Base-by-base conservation (phyloP, 2,329 filamentous ascomycete genomes). In the Bipolaris sorokiniana region DNA sequence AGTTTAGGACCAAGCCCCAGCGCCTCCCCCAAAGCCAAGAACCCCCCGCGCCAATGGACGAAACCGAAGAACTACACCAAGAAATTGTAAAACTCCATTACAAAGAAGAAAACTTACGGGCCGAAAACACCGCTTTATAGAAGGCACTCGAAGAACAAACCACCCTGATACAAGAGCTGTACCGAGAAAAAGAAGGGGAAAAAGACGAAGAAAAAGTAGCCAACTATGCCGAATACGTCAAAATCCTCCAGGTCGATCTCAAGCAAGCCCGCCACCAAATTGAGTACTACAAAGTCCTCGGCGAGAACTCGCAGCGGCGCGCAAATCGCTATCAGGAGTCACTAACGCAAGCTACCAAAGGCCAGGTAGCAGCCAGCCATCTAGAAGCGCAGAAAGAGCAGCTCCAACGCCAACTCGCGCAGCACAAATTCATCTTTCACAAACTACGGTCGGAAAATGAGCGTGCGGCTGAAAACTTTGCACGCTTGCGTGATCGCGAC, bases 201-300 rank as follows among this genome's bases (percentile, higher is more conserved):
- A 65, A 63, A 36, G 58, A 31, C 10, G 10, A 68, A 45, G 16
- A 49, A 13, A 59, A 64, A 33, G 50, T 66, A 7, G 50, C 61
- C 22, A 41, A 67, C 22, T 48, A 63, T 26, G 62, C 63, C 1
- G 59, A 46, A 1, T 62, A 67, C 2, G 58, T 64, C 46, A 50
- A 62, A 36, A 40, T 48, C 44, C 48, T 63, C 11, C 40, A 58
- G 41, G 48, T 66, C n/a, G 67, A 69, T 26, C 56, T 68, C 9
- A 57, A 61, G 18, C 64, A 65, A 22, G 58, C 61, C 6, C 47
- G 51, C 7, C 61, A 45, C 33, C 54, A 51, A 6, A 53, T 65
- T 18, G 48, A 56, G 1, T 57, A 58, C 15, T 58, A 66, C 36
- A 61, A 66, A 15, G 36, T 47, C 9, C 51, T 60, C 23, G 40